Percentiles rank a stretch among this genome's conserved stretches.
These are phyloP conservation scores for Cryptosporidium tyzzeri DNA, from an alignment of 169 alveolate species.

Conservation along the genomic window DNA sequence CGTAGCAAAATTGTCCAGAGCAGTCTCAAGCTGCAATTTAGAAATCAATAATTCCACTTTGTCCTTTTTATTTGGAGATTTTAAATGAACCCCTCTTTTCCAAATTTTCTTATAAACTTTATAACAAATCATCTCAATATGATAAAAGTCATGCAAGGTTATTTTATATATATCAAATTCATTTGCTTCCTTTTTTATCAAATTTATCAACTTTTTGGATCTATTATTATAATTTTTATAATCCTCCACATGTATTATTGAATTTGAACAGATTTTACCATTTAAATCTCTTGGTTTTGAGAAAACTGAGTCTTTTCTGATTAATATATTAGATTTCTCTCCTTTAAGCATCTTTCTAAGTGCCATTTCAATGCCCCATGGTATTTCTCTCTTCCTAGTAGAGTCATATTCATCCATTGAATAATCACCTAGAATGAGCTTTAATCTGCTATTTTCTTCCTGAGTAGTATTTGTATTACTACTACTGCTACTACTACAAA, in stretches of 20 bases:
- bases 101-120: constrained; percentile 23
- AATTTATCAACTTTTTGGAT: constrained; percentile 24
- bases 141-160: constrained; percentile 23
- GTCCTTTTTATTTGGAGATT: constrained; percentile 34
- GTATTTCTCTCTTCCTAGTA: constrained; percentile 2
- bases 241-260: neutral
- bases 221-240: constrained; percentile 22
- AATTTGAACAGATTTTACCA: neutral
- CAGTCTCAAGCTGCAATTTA: neutral
- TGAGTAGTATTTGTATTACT: neutral
- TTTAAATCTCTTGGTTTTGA: constrained; percentile 19
- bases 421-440: constrained; percentile 29
- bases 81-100: constrained; percentile 14
- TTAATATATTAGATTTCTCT: constrained; percentile 31
- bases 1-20: neutral
- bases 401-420: neutral
- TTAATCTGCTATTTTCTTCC: neutral
- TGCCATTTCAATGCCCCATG: constrained; percentile 72
- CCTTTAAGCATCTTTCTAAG: constrained; percentile 60
- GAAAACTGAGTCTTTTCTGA: constrained; percentile 21
- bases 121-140: constrained; percentile 7
- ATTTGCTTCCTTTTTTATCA: neutral
- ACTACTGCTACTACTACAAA: no score
- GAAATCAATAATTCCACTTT: constrained; percentile 14
- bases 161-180: constrained; percentile 13